These are phyloP conservation scores for Geranomyces variabilis DNA, from an alignment of 192 early-diverging fungal genomes.

Conservation along the genomic window DNA sequence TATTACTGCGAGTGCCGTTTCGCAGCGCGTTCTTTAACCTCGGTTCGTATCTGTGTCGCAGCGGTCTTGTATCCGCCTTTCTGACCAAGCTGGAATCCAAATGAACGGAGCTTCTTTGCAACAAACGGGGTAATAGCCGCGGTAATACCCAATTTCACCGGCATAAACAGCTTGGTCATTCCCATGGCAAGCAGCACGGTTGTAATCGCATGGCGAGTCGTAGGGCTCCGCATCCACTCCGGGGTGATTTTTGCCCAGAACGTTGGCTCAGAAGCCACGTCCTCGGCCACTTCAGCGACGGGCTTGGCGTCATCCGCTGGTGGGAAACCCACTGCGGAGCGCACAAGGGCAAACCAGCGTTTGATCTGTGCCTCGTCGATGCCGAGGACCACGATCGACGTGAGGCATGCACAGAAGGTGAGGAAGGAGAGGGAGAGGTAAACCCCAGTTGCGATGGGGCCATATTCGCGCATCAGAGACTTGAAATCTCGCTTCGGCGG, in stretches of 20 bases:
- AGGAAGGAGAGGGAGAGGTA: constrained; percentile 50
- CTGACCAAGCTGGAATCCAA: constrained; percentile 47
- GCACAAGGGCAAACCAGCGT: constrained; percentile 19
- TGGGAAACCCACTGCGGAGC: constrained; percentile 37
- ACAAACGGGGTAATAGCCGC: constrained; percentile 45
- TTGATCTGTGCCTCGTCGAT: constrained; percentile 41
- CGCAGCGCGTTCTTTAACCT: constrained; percentile 28
- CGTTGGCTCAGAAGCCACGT: constrained; percentile 5
- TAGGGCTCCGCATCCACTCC: constrained; percentile 38
- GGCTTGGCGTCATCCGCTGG: constrained; percentile 6
- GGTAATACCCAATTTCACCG: constrained; percentile 51
- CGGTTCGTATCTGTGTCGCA: constrained; percentile 27
- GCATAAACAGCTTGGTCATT: constrained; percentile 60
- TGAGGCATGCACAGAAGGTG: constrained; percentile 44
- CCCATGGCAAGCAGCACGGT: constrained; percentile 55
- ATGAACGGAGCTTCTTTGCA: constrained; percentile 42
- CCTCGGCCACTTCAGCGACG: constrained; percentile 14
- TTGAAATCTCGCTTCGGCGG: constrained; percentile 36
- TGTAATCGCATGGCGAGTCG: constrained; percentile 35
- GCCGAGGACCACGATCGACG: constrained; percentile 46
- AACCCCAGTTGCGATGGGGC: constrained; percentile 44
- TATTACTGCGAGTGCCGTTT: neutral
- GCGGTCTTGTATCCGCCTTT: constrained; percentile 42
- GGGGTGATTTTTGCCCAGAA: constrained; percentile 35
- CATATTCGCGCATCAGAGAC: constrained; percentile 52